Evolutionary conservation across 257 asterid genomes (phyloP).

Genomic region (Solanum clarkiae): DNA sequence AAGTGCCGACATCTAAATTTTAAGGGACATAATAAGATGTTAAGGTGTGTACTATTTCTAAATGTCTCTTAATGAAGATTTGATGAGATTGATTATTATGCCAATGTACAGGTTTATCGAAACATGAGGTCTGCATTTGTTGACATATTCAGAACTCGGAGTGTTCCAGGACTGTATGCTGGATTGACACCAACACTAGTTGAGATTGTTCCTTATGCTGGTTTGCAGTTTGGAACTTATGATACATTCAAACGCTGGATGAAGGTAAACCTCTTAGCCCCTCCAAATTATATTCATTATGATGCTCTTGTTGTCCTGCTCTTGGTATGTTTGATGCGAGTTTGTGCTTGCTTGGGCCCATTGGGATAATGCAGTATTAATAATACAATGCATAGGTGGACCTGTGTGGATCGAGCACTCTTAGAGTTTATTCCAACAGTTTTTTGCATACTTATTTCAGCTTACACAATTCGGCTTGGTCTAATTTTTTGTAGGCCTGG

Average conservation of each 20-base stretch:
- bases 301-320: neutral
- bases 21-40: neutral
- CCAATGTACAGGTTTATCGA: conserved; percentile 55
- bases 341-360: neutral
- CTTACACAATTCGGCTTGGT: neutral
- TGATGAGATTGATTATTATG: conserved; percentile 6
- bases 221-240: conserved; percentile 86
- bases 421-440: neutral
- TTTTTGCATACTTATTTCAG: neutral
- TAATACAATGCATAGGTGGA: neutral
- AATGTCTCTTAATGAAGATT: neutral
- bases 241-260: conserved; percentile 93
- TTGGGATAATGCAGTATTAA: neutral
- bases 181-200: conserved; percentile 88
- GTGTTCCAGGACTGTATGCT: conserved; percentile 72
- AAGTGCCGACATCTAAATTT: neutral
- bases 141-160: conserved; percentile 45
- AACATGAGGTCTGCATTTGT: conserved; percentile 78
- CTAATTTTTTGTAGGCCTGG: conserved; percentile 43
- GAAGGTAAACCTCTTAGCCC: conserved; percentile 23
- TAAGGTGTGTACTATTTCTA: neutral
- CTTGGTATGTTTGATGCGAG: neutral
- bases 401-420: neutral
- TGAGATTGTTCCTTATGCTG: conserved; percentile 90
- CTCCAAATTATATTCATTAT: neutral